phyloP scores from a whole-genome alignment of 2,329 filamentous ascomycete genomes.

The Curvularia sp. region DNA sequence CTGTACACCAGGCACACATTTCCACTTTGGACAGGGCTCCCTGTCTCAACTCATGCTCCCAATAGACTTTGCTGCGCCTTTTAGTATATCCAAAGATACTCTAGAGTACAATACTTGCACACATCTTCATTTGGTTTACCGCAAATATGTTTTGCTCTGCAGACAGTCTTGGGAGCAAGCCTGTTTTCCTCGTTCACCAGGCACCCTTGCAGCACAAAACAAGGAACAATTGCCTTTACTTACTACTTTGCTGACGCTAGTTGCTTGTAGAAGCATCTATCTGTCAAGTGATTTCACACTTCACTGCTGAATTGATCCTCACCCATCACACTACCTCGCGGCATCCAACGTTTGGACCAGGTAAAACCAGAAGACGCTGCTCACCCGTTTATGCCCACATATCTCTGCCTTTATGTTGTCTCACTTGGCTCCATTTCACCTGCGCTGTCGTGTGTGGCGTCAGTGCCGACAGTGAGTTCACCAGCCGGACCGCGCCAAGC shows the following conservation, averaged over 20 bases:
- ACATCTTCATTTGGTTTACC: no score
- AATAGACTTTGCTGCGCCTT: no score
- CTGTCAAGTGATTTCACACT: background rate
- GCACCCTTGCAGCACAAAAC: background rate
- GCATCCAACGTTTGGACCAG: background rate
- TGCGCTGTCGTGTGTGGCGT: background rate
- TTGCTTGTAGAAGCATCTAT: background rate
- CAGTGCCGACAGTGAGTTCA: constrained; percentile 8
- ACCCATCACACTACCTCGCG: background rate
- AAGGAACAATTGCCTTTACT: background rate
- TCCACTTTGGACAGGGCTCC: no score
- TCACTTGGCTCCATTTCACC: constrained; percentile 5
- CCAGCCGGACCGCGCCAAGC: constrained; percentile 8
- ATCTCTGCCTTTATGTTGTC: constrained; percentile 10
- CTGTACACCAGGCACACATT: background rate
- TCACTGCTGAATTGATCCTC: background rate
- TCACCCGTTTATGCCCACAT: no score
- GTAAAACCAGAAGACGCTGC: no score
- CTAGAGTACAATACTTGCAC: no score
- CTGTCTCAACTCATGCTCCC: no score
- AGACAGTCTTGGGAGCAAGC: background rate
- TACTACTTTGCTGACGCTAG: background rate
- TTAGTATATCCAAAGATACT: no score
- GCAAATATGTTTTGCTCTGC: no score
- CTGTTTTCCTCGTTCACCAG: background rate